phyloP scores from a whole-genome alignment of 192 early-diverging fungal species.

The Fimicolochytrium jonesii region DNA sequence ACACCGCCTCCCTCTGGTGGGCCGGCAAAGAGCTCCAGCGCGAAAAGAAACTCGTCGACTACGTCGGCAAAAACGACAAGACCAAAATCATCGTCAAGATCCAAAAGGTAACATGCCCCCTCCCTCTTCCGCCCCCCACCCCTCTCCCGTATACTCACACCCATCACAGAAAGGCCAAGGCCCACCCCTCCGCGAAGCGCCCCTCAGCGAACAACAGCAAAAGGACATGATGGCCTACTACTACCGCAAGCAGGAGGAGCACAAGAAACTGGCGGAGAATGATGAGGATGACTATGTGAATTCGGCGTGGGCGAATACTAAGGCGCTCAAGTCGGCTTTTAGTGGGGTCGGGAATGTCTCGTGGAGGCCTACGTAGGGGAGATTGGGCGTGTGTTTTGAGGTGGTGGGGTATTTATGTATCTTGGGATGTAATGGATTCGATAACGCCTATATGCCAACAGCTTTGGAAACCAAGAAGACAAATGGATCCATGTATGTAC shows the following conservation, averaged over 20 bases:
- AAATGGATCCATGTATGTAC: too few relatives aligned
- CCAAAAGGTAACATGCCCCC: constrained; percentile 48
- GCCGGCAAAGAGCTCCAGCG: constrained; percentile 52
- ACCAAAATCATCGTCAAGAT: constrained; percentile 54
- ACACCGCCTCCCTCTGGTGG: constrained; percentile 50
- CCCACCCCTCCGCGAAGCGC: constrained; percentile 49
- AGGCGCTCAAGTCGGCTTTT: constrained; percentile 47
- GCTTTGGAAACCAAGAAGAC: too few relatives aligned
- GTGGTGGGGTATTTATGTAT: too few relatives aligned
- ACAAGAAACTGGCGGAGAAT: constrained; percentile 55
- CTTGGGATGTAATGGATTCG: too few relatives aligned
- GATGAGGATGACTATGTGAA: constrained; percentile 55
- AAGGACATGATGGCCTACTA: constrained; percentile 62
- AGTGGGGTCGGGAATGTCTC: constrained; percentile 39
- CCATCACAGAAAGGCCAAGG: constrained; percentile 41
- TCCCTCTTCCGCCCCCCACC: too few relatives aligned
- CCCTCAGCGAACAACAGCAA: constrained; percentile 45
- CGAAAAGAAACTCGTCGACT: constrained; percentile 49
- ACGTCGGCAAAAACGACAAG: constrained; percentile 57
- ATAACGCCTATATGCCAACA: too few relatives aligned
- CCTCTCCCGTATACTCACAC: too few relatives aligned
- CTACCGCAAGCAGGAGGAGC: constrained; percentile 58
- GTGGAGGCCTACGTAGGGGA: constrained; percentile 30
- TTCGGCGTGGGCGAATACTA: constrained; percentile 55
- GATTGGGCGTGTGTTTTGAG: too few relatives aligned